Base-by-base conservation (phyloP, 1,284 basidiomycete species). In the Pyrrhoderma lamaoense region DNA sequence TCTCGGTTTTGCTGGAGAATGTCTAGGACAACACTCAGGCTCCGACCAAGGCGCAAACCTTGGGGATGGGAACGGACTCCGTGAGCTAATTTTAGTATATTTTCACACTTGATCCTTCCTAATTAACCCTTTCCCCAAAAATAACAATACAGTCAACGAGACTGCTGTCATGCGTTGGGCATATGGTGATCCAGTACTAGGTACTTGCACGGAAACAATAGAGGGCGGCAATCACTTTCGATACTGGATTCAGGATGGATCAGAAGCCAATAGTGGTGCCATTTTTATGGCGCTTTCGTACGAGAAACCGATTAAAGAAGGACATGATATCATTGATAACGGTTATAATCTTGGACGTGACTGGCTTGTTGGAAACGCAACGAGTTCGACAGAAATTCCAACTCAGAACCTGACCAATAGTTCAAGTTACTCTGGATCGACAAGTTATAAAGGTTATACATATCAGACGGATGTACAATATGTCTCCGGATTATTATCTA, bases 171-270 rank as follows among this genome's bases (percentile, higher is more conserved):
- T 93, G 38, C 75, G 92, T 38, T 90, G 81, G 76, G 77, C 91
- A 64, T 94, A 85, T 63, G 79, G 80, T 3, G 80, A 93, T 61
- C 76, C 81, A 3, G 69, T 80, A 50, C 65, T 92, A 14, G 92
- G 92, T 0, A 80, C 89, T 1, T 93, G 91, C 64, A 71, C 75
- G 58, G 92, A 98, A 67, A 89, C 89, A 2, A 77, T 96, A 45
- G 61, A 88, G 56, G 94, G 94, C 9, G 94, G 94, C 3, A 80
- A 89, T 60, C 94, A 98, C 63, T 82, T 94, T 64, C 79, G 94
- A 22, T 94, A 93, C 67, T 98, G 90, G 89, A 65, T 76, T 1
- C 93, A 96, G 67, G 74, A 87, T 54, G 87, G 85, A 0, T 67
- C 72, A 2, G 55, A 68, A 8, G 79, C 71, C 1, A 72, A 88